Base-by-base conservation (phyloP, 768 basidiomycete genomes). In the Calocybe gangraenosa region DNA sequence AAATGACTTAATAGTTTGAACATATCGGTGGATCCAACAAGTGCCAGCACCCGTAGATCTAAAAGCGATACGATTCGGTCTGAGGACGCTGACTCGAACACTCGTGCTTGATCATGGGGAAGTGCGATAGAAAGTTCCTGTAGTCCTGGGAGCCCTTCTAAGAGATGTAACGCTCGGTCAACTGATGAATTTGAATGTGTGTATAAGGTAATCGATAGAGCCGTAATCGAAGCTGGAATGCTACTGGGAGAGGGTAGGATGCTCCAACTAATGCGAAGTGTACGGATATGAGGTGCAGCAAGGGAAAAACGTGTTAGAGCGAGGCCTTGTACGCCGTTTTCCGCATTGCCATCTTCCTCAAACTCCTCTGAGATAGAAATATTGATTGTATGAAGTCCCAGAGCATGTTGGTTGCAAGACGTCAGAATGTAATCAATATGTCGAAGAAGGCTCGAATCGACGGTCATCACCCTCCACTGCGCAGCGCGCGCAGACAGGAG, bases 381-480 rank as follows among this genome's bases (percentile, higher is more conserved):
- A 50, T 51, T 53, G 37, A 70, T 44, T n/a, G 49, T 22, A 30
- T 47, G 59, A 39, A 82, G 56, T 21, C 66, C 53, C 10, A 70
- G 69, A 28, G 68, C 56, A 9, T 65, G 51, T 23, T 52, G 46
- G 37, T 49, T 59, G 55, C 73, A 76, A 9, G 59, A 52, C 19
- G 57, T 51, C 19, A 81, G 47, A 35, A 78, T 53, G 40, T 57
- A 54, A 50, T 71, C 69, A 20, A 70, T 63, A 35, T 71, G 68
- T 13, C 49, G 47, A n/a, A 70, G 46, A 32, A 65, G 58, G 7
- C 56, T 55, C 8, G 74, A 65, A 21, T 64, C 64, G 43, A 83
- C 52, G 21, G 50, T 62, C 32, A 82, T 53, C 21, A 57, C 66
- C 46, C 56, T 60, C 81, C 77, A 82, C 37, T 73, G 71, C 7